Evolutionary conservation across 129 eudicot genomes (phyloP).

Genomic region (Lactuca sativa): DNA sequence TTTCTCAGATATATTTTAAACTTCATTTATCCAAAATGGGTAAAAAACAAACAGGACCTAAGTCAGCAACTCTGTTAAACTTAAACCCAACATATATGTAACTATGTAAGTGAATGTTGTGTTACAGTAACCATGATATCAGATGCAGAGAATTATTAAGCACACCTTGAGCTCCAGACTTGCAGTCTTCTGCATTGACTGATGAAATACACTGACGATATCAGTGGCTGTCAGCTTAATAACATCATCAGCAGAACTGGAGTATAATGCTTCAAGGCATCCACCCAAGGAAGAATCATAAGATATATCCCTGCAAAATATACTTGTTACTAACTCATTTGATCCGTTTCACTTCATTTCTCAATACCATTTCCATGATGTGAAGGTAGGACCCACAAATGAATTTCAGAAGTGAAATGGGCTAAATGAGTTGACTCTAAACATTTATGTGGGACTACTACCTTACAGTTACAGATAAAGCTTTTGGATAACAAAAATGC

Average conservation of each 20-base stretch:
- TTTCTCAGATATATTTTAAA: no score
- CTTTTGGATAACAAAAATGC: neutral
- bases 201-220: constrained; percentile 57
- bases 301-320: constrained; percentile 52
- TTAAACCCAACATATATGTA: neutral
- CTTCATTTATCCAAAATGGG: no score
- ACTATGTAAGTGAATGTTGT: constrained; percentile 7
- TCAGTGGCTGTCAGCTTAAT: constrained; percentile 77
- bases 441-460: no score
- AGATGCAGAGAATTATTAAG: constrained; percentile 8
- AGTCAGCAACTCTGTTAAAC: constrained; percentile 9
- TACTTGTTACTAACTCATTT: constrained; percentile 24
- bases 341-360: constrained; percentile 1
- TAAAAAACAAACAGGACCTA: no score
- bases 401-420: no score
- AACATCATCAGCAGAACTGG: constrained; percentile 65
- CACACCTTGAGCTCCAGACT: constrained; percentile 84
- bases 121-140: constrained; percentile 8
- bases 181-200: constrained; percentile 57
- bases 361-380: neutral
- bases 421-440: no score
- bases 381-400: no score
- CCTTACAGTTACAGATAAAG: neutral
- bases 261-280: constrained; percentile 74
- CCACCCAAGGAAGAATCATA: constrained; percentile 82